Evolutionary conservation across 371 early-diverging fungal species (phyloP).

Genomic region (Capillidium rhysosporum): DNA sequence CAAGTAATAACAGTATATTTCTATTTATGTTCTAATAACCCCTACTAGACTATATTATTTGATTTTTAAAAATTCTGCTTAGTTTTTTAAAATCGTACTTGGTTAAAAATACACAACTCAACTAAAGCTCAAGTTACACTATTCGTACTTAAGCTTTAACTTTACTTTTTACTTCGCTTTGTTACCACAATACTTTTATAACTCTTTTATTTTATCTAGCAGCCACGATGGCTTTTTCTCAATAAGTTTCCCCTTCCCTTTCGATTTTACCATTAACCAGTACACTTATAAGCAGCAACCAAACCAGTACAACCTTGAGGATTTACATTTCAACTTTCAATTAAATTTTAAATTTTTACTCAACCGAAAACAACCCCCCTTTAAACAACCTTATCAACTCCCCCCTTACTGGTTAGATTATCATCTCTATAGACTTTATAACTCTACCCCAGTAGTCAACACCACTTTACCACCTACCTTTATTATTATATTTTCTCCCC

Average conservation of each 20-base stretch:
- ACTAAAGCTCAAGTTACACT: too few relatives aligned
- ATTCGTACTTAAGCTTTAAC: too few relatives aligned
- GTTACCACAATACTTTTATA: too few relatives aligned
- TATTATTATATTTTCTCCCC: background rate
- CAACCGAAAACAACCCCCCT: background rate
- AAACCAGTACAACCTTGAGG: background rate
- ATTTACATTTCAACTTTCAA: background rate
- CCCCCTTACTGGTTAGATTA: background rate
- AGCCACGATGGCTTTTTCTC: background rate
- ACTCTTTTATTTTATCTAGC: background rate
- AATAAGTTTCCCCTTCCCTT: background rate
- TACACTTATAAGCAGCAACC: background rate
- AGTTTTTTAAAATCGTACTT: too few relatives aligned
- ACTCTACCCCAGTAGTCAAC: background rate
- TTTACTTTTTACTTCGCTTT: too few relatives aligned
- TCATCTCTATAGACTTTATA: background rate
- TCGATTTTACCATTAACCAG: background rate
- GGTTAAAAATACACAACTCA: too few relatives aligned
- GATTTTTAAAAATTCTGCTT: too few relatives aligned
- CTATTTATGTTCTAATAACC: too few relatives aligned
- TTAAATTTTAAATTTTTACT: background rate
- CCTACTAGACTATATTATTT: too few relatives aligned
- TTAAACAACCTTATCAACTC: background rate
- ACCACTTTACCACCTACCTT: background rate
- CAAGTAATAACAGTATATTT: too few relatives aligned